A percentile compares a stretch with the other conserved stretches of the same genome.
phyloP scores from a whole-genome alignment of 768 basidiomycete species.

The Ramaria sp. region DNA sequence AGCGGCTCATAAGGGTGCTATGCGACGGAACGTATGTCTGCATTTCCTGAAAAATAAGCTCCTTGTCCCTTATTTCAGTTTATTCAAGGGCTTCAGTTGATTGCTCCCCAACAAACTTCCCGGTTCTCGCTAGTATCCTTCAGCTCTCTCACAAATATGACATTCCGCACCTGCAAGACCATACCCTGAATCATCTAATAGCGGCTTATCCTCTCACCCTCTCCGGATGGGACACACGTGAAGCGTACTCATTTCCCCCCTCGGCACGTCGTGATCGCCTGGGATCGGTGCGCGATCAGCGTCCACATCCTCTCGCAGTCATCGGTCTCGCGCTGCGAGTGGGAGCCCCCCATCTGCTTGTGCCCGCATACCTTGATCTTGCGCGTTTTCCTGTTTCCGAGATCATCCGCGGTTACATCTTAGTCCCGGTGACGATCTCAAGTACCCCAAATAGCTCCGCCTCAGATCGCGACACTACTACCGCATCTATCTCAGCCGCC shows the following conservation, averaged over 20 bases:
- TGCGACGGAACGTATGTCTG: neutral
- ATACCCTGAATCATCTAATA: neutral
- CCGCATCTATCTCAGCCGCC: neutral
- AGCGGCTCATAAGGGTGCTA: neutral
- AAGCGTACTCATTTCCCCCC: neutral
- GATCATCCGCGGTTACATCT: neutral
- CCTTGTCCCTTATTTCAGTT: neutral
- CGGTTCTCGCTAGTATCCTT: neutral
- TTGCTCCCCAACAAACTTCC: neutral
- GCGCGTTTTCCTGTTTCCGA: neutral
- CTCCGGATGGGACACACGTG: neutral
- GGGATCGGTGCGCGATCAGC: neutral
- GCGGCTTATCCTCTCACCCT: neutral
- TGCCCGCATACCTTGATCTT: neutral
- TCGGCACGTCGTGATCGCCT: neutral
- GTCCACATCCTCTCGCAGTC: neutral
- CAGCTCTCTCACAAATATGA: neutral
- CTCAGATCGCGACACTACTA: neutral
- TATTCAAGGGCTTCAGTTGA: neutral
- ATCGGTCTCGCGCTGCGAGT: neutral
- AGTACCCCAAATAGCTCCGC: neutral
- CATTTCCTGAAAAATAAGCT: neutral
- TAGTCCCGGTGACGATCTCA: neutral
- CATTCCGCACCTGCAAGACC: neutral
- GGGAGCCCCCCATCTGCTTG: neutral